Evolutionary conservation across 768 basidiomycete species (phyloP), one percentile per base, ranked within the genome.

Genomic region (Roridomyces roridus): DNA sequence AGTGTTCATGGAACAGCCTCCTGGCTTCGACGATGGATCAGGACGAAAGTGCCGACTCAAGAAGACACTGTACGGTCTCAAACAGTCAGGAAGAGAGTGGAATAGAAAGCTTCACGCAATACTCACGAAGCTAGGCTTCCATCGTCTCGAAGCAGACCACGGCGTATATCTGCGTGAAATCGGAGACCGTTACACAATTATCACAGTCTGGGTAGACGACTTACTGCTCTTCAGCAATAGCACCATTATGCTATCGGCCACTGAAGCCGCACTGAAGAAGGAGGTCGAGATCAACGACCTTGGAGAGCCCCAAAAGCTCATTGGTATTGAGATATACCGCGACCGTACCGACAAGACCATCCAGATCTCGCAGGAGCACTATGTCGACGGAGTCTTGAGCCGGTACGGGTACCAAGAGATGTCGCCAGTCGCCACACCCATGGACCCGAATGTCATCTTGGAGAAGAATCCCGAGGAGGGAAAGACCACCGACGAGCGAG

Each of bases 11-110:
- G 44, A 10, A 7, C 44, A 45, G 29, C 44, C 44, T 5, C 44
- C 44, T 7, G 44, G 44, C 14, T 45, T 7, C 29, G 44, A 45
- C 6, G 44, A 45, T 28, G 44, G 6, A 28, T n/a, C 21, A 9
- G 29, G 20, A 21, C n/a, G 34, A 31, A 47, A 17, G 35, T 31
- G n/a, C 21, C 34, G 9, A 23, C 29, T 47, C 31, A n/a, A n/a
- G n/a, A n/a, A n/a, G n/a, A n/a, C n/a, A n/a, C n/a, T n/a, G n/a
- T n/a, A n/a, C n/a, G n/a, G 46, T 4, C 46, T 47, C 3, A 47
- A 47, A 21, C 46, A 47, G 17, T 47, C 46, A 31, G 46, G 46
- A 20, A 29, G 46, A 4, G 46, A 47, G 15, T 47, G 46, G 46
- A 47, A 47, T 36, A 29, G 46, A 23, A 47, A 47, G 28, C 17